Conservation (phyloP, 257 asterid species). For the Euphrasia confusa region DNA sequence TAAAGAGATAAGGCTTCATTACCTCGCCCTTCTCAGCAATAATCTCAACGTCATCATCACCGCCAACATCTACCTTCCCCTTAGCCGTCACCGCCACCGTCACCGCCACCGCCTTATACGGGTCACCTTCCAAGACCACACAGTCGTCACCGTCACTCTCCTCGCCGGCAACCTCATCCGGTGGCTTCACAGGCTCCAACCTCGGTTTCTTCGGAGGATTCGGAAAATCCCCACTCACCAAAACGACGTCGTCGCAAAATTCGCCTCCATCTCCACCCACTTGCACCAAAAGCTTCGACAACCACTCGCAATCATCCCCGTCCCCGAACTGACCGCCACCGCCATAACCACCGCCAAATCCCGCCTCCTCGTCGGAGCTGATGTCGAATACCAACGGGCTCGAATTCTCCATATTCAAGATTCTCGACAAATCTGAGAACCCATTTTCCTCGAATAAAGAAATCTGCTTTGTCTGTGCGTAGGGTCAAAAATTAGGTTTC, state of each 20-base stretch:
- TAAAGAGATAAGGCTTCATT: constrained; percentile 13
- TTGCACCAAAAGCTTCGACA: constrained; percentile 46
- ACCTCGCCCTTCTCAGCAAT: constrained; percentile 90
- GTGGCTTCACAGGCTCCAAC: constrained; percentile 24
- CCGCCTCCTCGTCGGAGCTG: constrained; percentile 74
- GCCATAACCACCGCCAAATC: constrained; percentile 25
- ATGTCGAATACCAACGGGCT: constrained; percentile 42
- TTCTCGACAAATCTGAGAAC: constrained; percentile 16
- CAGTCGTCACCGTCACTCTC: constrained; percentile 65
- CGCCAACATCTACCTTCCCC: constrained; percentile 18
- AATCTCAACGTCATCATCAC: constrained; percentile 54
- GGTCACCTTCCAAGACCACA: constrained; percentile 70
- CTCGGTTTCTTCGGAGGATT: constrained; percentile 28
- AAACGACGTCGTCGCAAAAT: constrained; percentile 53
- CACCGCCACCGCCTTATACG: constrained; percentile 40
- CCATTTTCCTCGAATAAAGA: background rate
- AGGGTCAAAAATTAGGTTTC: background rate
- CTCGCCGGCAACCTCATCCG: constrained; percentile 18
- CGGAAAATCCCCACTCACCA: constrained; percentile 38
- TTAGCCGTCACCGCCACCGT: constrained; percentile 15
- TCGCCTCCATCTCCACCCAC: constrained; percentile 30
- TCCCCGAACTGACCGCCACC: constrained; percentile 29
- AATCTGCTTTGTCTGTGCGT: background rate
- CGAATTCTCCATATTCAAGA: constrained; percentile 40
- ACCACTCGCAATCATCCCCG: constrained; percentile 55